These are phyloP conservation scores for Phytophthora syringae DNA, from an alignment of 352 stramenopile species.

Conservation along the genomic window DNA sequence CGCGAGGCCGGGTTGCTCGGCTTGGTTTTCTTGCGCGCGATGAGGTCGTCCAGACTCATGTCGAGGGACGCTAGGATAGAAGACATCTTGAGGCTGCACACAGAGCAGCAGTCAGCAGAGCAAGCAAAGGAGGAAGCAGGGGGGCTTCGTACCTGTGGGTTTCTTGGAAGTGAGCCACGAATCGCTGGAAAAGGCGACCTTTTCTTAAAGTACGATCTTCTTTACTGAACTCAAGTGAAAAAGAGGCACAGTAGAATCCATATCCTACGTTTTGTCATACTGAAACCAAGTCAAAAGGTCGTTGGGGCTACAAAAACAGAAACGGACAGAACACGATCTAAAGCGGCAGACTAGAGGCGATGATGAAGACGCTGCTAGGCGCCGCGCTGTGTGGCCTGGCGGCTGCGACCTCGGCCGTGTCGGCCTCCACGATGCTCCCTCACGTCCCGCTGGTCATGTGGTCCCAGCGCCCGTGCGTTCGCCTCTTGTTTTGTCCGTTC, in stretches of 20 bases:
- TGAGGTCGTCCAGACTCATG: slow-evolving; percentile 88
- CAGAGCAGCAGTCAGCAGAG: slow-evolving; percentile 11
- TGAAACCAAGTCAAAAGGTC: background rate
- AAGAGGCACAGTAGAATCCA: background rate
- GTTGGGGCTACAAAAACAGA: slow-evolving; percentile 3
- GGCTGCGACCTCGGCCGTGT: slow-evolving; percentile 12
- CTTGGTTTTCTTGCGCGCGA: slow-evolving; percentile 77
- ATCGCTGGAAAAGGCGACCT: slow-evolving; percentile 27
- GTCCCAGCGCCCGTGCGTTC: slow-evolving; percentile 68
- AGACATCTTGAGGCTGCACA: slow-evolving; percentile 52
- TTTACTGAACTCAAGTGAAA: background rate
- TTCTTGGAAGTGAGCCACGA: slow-evolving; percentile 38
- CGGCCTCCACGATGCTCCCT: slow-evolving; percentile 40
- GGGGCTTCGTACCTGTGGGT: slow-evolving; percentile 25
- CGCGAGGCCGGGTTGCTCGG: slow-evolving; percentile 55
- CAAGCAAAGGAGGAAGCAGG: background rate
- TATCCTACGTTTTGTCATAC: background rate
- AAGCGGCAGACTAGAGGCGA: slow-evolving; percentile 22
- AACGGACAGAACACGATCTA: slow-evolving; percentile 33
- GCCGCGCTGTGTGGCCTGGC: slow-evolving; percentile 35
- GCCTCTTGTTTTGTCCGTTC: background rate
- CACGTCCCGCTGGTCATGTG: slow-evolving; percentile 73
- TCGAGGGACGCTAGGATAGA: slow-evolving; percentile 84
- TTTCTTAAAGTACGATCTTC: background rate
- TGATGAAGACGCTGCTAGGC: slow-evolving; percentile 42